These are phyloP conservation scores for Globisporangium acanthophoron DNA, from an alignment of 352 stramenopile genomes.

Conservation along the genomic window DNA sequence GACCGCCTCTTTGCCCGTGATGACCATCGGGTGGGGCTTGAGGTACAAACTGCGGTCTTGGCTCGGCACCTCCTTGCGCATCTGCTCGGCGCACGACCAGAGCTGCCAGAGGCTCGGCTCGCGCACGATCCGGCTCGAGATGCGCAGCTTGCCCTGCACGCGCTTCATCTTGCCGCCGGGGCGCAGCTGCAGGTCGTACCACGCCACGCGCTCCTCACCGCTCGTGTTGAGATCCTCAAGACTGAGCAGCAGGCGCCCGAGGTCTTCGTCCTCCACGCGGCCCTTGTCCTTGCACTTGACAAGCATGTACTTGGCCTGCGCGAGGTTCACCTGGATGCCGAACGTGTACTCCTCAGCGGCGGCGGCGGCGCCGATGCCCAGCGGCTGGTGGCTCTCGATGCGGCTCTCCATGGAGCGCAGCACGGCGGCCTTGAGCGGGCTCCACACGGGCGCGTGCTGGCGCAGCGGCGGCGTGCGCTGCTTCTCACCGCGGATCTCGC, in stretches of 20 bases:
- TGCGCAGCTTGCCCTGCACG: constrained; percentile 75
- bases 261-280: constrained; percentile 74
- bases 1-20: constrained; percentile 73
- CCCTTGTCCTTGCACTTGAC: constrained; percentile 89
- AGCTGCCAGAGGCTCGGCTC: constrained; percentile 82
- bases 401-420: constrained; percentile 73
- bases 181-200: constrained; percentile 82
- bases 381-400: constrained; percentile 77
- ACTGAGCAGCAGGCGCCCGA: constrained; percentile 72
- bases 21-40: constrained; percentile 71
- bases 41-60: constrained; percentile 79
- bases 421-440: constrained; percentile 73
- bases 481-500: constrained; percentile 86
- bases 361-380: constrained; percentile 77
- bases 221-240: constrained; percentile 82
- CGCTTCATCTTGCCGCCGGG: constrained; percentile 82
- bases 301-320: constrained; percentile 73
- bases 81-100: constrained; percentile 80
- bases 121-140: constrained; percentile 81
- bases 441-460: constrained; percentile 68
- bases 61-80: constrained; percentile 64
- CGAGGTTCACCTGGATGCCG: constrained; percentile 70
- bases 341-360: constrained; percentile 86
- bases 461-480: constrained; percentile 70
- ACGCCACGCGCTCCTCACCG: constrained; percentile 74